Evolutionary conservation across 2,329 filamentous ascomycete genomes (phyloP).

Genomic region (Fusarium tuaranense): DNA sequence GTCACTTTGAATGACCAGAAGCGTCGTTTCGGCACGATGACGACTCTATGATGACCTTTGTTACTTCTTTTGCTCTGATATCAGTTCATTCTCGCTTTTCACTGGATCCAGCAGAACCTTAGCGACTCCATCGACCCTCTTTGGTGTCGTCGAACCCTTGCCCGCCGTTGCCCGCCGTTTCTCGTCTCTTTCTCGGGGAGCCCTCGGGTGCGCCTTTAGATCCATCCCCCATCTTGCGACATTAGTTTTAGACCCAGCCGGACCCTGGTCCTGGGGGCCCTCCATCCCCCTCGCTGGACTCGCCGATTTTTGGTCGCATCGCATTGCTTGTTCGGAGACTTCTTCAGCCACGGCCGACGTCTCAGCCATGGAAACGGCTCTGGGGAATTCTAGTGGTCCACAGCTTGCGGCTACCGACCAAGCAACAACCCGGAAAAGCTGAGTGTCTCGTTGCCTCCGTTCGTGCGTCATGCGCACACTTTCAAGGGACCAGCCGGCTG

Average conservation of each 20-base stretch:
- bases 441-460: conserved; percentile 31
- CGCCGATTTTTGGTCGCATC: conserved; percentile 19
- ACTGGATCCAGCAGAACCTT: conserved; percentile 1
- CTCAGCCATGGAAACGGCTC: conserved; percentile 17
- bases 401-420: background rate
- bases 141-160: conserved; percentile 1
- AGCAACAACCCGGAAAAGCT: conserved; percentile 12
- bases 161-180: conserved; percentile 7
- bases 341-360: conserved; percentile 38
- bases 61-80: background rate
- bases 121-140: conserved; percentile 2
- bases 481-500: background rate
- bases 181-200: background rate
- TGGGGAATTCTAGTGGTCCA: conserved; percentile 21
- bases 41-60: conserved; percentile 19
- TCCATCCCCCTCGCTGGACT: conserved; percentile 23
- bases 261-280: background rate
- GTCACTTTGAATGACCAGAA: conserved; percentile 2
- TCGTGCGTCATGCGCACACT: conserved; percentile 5
- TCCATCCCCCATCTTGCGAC: conserved; percentile 2
- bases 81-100: background rate
- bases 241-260: background rate
- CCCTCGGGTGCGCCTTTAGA: background rate
- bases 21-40: conserved; percentile 14
- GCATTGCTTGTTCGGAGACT: conserved; percentile 34